Evolutionary conservation across 2,329 filamentous ascomycete species (phyloP).

Genomic region (Paradendryphiella salina): DNA sequence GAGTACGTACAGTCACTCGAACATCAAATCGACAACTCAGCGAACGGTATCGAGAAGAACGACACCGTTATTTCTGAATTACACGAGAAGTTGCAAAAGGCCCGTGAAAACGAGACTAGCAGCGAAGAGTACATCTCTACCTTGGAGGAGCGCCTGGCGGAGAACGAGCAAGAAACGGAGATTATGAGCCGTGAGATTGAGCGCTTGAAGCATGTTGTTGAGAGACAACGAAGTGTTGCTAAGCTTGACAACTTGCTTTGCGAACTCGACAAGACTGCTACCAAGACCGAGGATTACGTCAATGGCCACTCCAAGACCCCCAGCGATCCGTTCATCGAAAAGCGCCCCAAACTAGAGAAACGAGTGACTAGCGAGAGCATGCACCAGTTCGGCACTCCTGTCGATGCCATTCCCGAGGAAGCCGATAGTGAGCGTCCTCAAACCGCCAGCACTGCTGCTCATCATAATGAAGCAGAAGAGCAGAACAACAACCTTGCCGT

Average conservation of each 20-base stretch:
- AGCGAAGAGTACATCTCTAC: constrained; percentile 98
- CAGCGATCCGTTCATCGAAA: constrained; percentile 42
- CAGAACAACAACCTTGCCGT: constrained; percentile 15
- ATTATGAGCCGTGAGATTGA: constrained; percentile 97
- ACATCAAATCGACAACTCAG: constrained; percentile 84
- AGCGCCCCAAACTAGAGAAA: constrained; percentile 29
- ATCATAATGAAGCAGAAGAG: constrained; percentile 18
- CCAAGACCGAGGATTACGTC: constrained; percentile 30
- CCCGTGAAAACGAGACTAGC: constrained; percentile 85
- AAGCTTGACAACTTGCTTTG: constrained; percentile 91
- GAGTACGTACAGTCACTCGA: constrained; percentile 92
- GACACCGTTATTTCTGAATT: constrained; percentile 81
- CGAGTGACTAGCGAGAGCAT: constrained; percentile 30
- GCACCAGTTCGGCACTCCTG: constrained; percentile 39
- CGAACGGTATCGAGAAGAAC: constrained; percentile 90
- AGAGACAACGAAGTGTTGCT: constrained; percentile 90
- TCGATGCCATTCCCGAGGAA: constrained; percentile 46
- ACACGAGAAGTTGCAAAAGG: constrained; percentile 84
- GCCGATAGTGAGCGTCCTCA: constrained; percentile 37
- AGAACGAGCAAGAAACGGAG: constrained; percentile 93
- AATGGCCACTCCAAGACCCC: constrained; percentile 44
- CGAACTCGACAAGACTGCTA: constrained; percentile 70
- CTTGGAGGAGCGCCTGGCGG: constrained; percentile 89
- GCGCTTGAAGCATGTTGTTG: constrained; percentile 89
- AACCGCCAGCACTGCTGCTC: constrained; percentile 28